Conservation (phyloP, 1,139 yeast species). For the Lodderomyces jiufengensis region DNA sequence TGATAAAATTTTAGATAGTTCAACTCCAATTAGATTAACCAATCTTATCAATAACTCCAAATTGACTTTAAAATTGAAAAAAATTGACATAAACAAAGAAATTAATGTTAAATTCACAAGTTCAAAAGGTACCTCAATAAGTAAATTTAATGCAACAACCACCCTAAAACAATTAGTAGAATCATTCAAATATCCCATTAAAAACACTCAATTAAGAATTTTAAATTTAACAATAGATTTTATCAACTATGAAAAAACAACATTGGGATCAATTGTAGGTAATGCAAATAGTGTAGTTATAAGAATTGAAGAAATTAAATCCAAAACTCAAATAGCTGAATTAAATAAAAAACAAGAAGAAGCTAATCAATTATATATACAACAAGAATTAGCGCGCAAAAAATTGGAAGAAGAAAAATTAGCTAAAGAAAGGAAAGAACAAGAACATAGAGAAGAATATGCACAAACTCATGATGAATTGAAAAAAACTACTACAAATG, state of each 20-base stretch:
- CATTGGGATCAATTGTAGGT: slow-evolving; percentile 17
- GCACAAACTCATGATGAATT: slow-evolving; percentile 1
- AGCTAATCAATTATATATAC: slow-evolving; percentile 19
- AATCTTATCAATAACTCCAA: slow-evolving; percentile 31
- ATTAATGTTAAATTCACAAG: slow-evolving; percentile 25
- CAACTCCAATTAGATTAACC: slow-evolving; percentile 34
- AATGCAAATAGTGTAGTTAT: slow-evolving; percentile 17
- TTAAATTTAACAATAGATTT: slow-evolving; percentile 12
- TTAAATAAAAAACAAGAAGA: slow-evolving; percentile 18
- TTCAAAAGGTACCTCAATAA: slow-evolving; percentile 7
- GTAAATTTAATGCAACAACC: slow-evolving; percentile 12
- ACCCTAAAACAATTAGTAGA: slow-evolving; percentile 12
- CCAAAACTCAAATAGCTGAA: slow-evolving; percentile 7
- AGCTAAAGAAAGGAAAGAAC: background rate
- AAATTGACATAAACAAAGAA: slow-evolving; percentile 14
- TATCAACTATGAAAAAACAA: slow-evolving; percentile 10
- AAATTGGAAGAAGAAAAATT: slow-evolving; percentile 1
- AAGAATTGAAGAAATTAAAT: slow-evolving; percentile 18
- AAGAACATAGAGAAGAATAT: background rate
- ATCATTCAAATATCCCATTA: background rate
- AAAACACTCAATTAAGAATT: slow-evolving; percentile 10
- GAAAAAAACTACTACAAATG: background rate
- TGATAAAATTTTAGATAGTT: slow-evolving; percentile 29
- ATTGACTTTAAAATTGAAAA: slow-evolving; percentile 20
- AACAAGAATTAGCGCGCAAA: slow-evolving; percentile 10